Percentiles rank a stretch among this genome's conserved stretches.
Evolutionary conservation across 306 rosid species (phyloP).

Genomic region (Cicer arietinum): DNA sequence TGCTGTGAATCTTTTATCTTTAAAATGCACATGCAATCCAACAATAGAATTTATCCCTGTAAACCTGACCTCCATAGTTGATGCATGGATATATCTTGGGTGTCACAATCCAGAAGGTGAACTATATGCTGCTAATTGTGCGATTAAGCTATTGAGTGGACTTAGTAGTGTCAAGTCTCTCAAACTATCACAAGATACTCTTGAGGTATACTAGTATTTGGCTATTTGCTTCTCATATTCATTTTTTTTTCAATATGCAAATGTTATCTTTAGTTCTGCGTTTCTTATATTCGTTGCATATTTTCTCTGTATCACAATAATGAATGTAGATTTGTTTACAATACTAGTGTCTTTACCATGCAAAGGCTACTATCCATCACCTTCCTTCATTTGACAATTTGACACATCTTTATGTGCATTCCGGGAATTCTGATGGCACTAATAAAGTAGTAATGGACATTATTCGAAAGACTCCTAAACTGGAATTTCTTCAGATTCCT

Average conservation of each 20-base stretch:
- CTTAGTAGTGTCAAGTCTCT: conserved; percentile 33
- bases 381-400: conserved; percentile 8
- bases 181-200: conserved; percentile 10
- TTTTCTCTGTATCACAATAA: neutral
- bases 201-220: conserved; percentile 16
- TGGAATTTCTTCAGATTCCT: neutral
- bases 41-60: conserved; percentile 19
- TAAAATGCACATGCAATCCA: neutral
- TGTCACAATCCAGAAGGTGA: neutral
- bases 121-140: neutral
- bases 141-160: conserved; percentile 25
- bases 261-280: neutral
- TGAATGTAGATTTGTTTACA: neutral
- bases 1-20: conserved; percentile 33
- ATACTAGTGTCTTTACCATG: neutral
- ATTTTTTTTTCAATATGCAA: neutral
- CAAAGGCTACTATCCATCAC: neutral
- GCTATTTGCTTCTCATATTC: neutral
- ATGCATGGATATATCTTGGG: neutral
- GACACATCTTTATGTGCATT: neutral
- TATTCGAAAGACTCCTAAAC: neutral
- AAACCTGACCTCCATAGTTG: conserved; percentile 32
- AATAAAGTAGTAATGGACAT: neutral
- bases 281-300: neutral
- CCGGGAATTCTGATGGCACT: neutral